phyloP scores from a whole-genome alignment of 768 basidiomycete species.

The Steccherinum ochraceum region DNA sequence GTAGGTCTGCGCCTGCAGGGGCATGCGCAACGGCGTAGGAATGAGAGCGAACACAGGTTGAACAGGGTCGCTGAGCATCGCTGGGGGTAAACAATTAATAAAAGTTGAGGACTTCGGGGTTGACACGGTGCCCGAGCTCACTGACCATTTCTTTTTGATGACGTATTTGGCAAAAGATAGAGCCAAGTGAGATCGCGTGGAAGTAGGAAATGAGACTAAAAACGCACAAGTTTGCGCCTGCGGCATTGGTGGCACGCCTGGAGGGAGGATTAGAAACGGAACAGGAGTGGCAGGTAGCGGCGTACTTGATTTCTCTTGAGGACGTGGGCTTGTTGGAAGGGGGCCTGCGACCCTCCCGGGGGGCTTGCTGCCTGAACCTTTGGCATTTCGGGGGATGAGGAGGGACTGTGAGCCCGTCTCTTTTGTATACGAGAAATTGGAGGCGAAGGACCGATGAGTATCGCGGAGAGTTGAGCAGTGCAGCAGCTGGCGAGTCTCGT shows the following conservation, averaged over 20 bases:
- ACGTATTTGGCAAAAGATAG: neutral
- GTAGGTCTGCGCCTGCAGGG: slow-evolving; percentile 46
- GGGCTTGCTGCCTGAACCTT: neutral
- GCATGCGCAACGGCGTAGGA: slow-evolving; percentile 61
- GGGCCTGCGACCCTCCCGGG: neutral
- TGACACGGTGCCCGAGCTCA: slow-evolving; percentile 1
- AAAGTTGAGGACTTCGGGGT: slow-evolving; percentile 6
- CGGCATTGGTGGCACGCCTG: slow-evolving; percentile 56
- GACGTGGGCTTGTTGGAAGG: slow-evolving; percentile 8
- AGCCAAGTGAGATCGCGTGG: neutral
- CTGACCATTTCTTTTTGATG: slow-evolving; percentile 21
- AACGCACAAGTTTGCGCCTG: slow-evolving; percentile 53
- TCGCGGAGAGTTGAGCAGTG: neutral
- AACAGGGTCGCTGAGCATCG: slow-evolving; percentile 72
- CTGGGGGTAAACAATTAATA: slow-evolving; percentile 26
- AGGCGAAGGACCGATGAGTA: neutral
- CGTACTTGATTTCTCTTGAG: slow-evolving; percentile 28
- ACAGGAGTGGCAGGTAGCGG: neutral
- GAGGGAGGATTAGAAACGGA: neutral
- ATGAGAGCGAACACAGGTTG: slow-evolving; percentile 73
- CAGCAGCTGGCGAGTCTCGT: no score
- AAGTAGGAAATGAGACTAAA: slow-evolving; percentile 4
- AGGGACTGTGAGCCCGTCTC: no score
- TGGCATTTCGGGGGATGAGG: neutral
- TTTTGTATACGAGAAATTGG: no score